Percentiles rank a stretch among this genome's conserved stretches.
Evolutionary conservation across 192 early-diverging fungal species (phyloP).

Genomic region (Podila verticillata): DNA sequence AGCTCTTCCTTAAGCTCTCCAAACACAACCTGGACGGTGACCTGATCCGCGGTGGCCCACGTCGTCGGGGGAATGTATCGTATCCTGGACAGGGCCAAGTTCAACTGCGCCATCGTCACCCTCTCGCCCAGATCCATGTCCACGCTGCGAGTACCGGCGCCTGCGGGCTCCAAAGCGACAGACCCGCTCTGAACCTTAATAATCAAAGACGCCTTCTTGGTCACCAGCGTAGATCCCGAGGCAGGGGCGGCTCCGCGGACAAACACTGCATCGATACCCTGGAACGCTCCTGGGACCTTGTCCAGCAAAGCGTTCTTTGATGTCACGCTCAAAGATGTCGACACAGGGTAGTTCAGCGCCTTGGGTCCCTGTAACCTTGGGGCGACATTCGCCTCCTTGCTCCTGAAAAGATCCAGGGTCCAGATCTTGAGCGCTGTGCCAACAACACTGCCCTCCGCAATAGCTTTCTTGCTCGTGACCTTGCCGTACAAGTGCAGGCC

Average conservation of each 20-base stretch:
- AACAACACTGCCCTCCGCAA: constrained; percentile 61
- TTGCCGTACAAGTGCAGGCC: constrained; percentile 67
- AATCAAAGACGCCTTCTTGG: constrained; percentile 21
- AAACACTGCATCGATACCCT: constrained; percentile 61
- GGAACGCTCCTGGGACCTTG: constrained; percentile 53
- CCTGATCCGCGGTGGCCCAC: constrained; percentile 12
- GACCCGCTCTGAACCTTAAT: constrained; percentile 18
- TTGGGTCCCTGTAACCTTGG: constrained; percentile 35
- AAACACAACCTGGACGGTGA: constrained; percentile 34
- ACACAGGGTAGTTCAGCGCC: constrained; percentile 5
- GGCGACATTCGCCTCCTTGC: neutral
- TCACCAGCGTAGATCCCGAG: neutral
- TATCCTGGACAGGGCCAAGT: constrained; percentile 38
- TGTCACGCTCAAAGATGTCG: constrained; percentile 3
- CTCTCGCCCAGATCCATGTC: constrained; percentile 37
- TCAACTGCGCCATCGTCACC: constrained; percentile 45
- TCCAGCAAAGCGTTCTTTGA: constrained; percentile 11
- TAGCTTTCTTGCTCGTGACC: constrained; percentile 59
- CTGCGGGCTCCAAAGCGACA: constrained; percentile 12
- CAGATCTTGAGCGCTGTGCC: constrained; percentile 57
- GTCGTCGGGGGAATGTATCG: constrained; percentile 24
- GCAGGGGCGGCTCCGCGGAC: constrained; percentile 48
- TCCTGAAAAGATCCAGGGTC: constrained; percentile 52
- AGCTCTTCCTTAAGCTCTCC: constrained; percentile 29
- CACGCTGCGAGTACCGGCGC: constrained; percentile 16